phyloP scores from a whole-genome alignment of 345 rosid genomes.

The Boechera divaricarpa region DNA sequence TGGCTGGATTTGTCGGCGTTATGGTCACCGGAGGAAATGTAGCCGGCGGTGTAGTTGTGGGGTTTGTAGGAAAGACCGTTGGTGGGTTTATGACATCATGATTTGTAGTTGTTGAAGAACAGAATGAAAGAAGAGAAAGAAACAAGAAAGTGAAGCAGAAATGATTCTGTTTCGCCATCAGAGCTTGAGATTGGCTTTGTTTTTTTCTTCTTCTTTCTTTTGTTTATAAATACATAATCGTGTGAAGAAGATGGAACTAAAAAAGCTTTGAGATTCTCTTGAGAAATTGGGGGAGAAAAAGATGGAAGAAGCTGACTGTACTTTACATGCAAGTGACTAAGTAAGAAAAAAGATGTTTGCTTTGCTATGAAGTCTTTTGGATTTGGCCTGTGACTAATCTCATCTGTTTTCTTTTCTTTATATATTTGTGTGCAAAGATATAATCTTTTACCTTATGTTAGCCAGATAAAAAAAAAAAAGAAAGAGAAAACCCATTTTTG shows the following conservation, averaged over 20 bases:
- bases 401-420: conserved; percentile 30
- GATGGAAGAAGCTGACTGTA: conserved; percentile 44
- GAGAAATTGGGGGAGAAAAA: conserved; percentile 40
- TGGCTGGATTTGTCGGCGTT: conserved; percentile 56
- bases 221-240: conserved; percentile 42
- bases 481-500: conserved; percentile 31
- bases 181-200: conserved; percentile 24
- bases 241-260: conserved; percentile 12
- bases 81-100: conserved; percentile 57
- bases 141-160: conserved; percentile 37
- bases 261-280: conserved; percentile 38
- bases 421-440: conserved; percentile 30
- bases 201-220: conserved; percentile 29
- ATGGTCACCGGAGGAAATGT: conserved; percentile 47
- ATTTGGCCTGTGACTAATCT: conserved; percentile 39
- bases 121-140: conserved; percentile 50
- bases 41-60: conserved; percentile 56
- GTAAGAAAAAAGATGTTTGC: conserved; percentile 50
- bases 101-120: conserved; percentile 48
- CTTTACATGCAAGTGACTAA: conserved; percentile 47
- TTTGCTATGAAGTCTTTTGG: conserved; percentile 63
- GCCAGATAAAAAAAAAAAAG: not conserved
- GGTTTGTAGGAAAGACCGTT: conserved; percentile 50
- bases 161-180: conserved; percentile 55
- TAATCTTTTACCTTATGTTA: conserved; percentile 27